Base-by-base conservation (phyloP, 2,329 filamentous ascomycete species). In the Microthyrium microscopicum region DNA sequence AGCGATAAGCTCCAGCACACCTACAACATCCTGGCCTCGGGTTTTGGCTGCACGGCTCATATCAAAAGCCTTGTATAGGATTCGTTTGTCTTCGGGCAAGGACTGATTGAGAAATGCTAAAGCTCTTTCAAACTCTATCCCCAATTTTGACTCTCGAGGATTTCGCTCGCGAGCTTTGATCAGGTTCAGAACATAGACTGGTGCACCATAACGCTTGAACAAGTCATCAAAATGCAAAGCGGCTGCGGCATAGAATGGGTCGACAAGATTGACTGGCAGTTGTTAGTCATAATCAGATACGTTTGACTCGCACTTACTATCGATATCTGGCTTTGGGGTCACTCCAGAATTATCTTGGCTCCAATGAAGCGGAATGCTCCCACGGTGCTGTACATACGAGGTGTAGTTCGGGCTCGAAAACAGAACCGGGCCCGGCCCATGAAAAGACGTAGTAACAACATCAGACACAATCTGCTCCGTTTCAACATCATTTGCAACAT, bases 391-490 rank as follows among this genome's bases (percentile, higher is more conserved):
- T 2, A 98, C 77, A 53, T 93, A 95, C 0, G 89, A 95, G 4
- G 89, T 95, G 52, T 87, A 94, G 19, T 82, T 78, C 1, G 87
- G 83, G 47, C 79, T 95, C 4, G 83, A 75, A 51, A 83, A 94
- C 8, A 93, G 67, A 31, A 72, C 73, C 3, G 80, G 81, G 0
- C 84, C 87, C 4, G 89, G 83, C 3, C 81, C 78, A 57, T 98
- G 89, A 45, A 98, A 94, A 0, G 89, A 94, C 1, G 89, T 98
- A 1, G 84, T 94, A 32, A 87, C 62, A 45, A 84, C 82, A 50
- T 98, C 89, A 1, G 85, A 89, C 4, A 98, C 85, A 39, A 98
- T 94, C 52, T 98, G 89, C 55, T 98, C 89, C 1, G 89, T 95
- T 56, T 98, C 91, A 17, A 98, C 89, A 54, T 98, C 91, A 49